Evolutionary conservation across 345 rosid species (phyloP).

Genomic region (Eucalyptus pumila): DNA sequence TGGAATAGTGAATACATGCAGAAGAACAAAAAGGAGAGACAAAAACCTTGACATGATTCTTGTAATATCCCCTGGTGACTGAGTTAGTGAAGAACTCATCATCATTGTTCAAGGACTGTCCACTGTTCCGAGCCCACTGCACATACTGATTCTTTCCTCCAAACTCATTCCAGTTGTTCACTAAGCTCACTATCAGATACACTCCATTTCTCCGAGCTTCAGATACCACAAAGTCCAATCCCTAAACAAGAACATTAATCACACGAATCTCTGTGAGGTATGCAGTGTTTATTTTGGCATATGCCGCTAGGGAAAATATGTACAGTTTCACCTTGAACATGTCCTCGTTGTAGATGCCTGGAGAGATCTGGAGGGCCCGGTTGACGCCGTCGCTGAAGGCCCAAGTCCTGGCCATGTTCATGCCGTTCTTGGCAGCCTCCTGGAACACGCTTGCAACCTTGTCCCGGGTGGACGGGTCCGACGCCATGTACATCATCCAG

Average conservation of each 20-base stretch:
- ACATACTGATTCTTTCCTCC: conserved; percentile 65
- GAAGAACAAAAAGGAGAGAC: neutral
- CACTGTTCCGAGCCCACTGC: conserved; percentile 44
- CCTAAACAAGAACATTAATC: conserved; percentile 4
- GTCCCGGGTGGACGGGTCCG: conserved; percentile 36
- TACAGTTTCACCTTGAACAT: conserved; percentile 39
- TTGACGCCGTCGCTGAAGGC: conserved; percentile 62
- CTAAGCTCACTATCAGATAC: conserved; percentile 48
- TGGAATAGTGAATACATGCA: neutral
- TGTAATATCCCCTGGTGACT: conserved; percentile 37
- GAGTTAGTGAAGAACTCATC: conserved; percentile 63
- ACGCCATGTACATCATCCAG: conserved; percentile 60
- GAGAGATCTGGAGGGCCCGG: conserved; percentile 53
- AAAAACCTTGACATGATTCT: conserved; percentile 53
- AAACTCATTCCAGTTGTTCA: conserved; percentile 46
- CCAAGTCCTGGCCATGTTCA: conserved; percentile 76
- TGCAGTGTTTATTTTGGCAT: neutral
- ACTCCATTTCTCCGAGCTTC: conserved; percentile 46
- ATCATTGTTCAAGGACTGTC: conserved; percentile 9
- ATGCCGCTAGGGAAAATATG: neutral
- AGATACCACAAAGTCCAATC: conserved; percentile 64
- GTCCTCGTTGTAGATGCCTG: conserved; percentile 52
- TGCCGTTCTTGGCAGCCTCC: conserved; percentile 43
- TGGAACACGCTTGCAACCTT: conserved; percentile 37
- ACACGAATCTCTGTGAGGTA: neutral